Percentiles rank a stretch among this genome's conserved stretches.
Conservation (phyloP, 2,329 filamentous ascomycete species). For the Diaporthe destruens region DNA sequence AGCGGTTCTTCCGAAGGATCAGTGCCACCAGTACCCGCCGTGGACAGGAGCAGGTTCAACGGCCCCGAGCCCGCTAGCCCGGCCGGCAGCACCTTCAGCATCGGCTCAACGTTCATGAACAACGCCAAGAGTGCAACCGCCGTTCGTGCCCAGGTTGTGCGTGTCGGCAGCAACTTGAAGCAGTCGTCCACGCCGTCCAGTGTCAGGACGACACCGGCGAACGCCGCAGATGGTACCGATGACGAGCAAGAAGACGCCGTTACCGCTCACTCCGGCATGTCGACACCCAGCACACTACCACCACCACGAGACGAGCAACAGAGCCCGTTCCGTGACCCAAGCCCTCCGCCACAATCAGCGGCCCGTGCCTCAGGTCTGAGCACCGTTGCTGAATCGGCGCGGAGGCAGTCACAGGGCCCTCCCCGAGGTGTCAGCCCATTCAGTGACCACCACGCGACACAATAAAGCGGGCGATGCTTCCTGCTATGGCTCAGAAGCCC, state of each 20-base stretch:
- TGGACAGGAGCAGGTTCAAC: conserved; percentile 74
- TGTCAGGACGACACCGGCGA: conserved; percentile 43
- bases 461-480: conserved; percentile 54
- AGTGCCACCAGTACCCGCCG: conserved; percentile 77
- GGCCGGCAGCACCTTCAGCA: conserved; percentile 70
- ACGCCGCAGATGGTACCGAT: conserved; percentile 46
- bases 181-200: conserved; percentile 52
- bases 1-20: conserved; percentile 65
- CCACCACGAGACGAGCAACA: conserved; percentile 62
- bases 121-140: conserved; percentile 70
- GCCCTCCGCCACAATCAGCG: conserved; percentile 58
- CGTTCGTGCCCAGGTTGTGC: conserved; percentile 69
- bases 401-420: conserved; percentile 53
- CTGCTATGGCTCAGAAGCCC: no score
- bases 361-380: conserved; percentile 62
- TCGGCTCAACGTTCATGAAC: conserved; percentile 77
- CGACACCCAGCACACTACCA: conserved; percentile 65
- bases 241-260: conserved; percentile 41
- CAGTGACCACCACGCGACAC: conserved; percentile 68
- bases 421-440: conserved; percentile 63
- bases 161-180: conserved; percentile 66
- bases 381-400: conserved; percentile 66
- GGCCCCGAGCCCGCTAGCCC: conserved; percentile 64
- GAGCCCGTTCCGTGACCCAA: conserved; percentile 72
- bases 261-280: conserved; percentile 36